Conservation (phyloP, 495 filamentous ascomycete species). For the Penicillium taxi region DNA sequence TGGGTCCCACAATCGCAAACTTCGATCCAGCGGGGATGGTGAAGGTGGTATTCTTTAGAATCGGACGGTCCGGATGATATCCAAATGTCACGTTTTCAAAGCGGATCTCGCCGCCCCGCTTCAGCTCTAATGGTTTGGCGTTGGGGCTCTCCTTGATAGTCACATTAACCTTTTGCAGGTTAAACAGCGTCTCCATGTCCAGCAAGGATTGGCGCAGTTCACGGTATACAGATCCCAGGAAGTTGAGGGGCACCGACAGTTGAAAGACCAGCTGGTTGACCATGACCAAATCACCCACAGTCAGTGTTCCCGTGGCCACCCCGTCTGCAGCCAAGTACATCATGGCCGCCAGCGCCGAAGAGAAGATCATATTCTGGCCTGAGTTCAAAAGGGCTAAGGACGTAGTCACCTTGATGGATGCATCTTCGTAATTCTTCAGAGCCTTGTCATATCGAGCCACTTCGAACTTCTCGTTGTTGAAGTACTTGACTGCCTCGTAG, state of each 20-base stretch:
- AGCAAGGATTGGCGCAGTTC: conserved; percentile 89
- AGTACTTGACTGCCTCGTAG: conserved; percentile 98
- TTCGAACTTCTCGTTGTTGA: conserved; percentile 97
- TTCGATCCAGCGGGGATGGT: conserved; percentile 95
- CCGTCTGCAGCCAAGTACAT: conserved; percentile 93
- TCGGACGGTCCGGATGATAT: conserved; percentile 80
- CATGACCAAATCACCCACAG: conserved; percentile 96
- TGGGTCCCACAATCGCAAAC: conserved; percentile 89
- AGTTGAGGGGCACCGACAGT: conserved; percentile 91
- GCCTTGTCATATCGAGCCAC: conserved; percentile 84
- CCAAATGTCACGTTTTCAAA: conserved; percentile 96
- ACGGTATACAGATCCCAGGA: conserved; percentile 90
- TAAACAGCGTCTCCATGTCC: conserved; percentile 98
- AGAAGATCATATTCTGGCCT: conserved; percentile 99
- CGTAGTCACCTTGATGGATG: conserved; percentile 92
- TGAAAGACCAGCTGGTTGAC: conserved; percentile 99
- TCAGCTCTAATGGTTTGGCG: conserved; percentile 62
- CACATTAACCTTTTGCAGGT: conserved; percentile 96
- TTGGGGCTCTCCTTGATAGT: conserved; percentile 67
- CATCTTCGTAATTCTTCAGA: conserved; percentile 77
- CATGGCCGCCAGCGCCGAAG: conserved; percentile 88
- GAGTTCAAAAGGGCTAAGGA: conserved; percentile 87
- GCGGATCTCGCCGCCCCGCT: conserved; percentile 74
- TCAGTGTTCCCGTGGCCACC: conserved; percentile 69
- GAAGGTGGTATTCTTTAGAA: conserved; percentile 73